Percentiles rank a stretch among this genome's conserved stretches.
Conservation (phyloP, 257 asterid species). For the Nicotiana knightiana region DNA sequence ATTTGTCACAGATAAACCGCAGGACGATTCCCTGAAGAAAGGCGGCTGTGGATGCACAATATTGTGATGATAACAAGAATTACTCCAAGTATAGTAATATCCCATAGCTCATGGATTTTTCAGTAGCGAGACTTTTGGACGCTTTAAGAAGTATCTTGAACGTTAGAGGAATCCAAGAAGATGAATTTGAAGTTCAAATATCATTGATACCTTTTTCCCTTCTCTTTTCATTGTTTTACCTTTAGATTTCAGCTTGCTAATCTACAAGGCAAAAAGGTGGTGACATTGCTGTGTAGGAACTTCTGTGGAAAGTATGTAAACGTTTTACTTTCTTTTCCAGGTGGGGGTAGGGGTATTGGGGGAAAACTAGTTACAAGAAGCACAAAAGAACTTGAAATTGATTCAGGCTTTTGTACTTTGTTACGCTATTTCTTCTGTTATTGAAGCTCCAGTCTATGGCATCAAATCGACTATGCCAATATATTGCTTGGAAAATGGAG, state of each 20-base stretch:
- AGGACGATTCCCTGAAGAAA: constrained; percentile 48
- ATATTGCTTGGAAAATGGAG: neutral
- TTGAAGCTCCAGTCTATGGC: neutral
- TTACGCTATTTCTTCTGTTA: neutral
- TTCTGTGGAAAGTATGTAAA: neutral
- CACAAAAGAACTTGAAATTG: neutral
- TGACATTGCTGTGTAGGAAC: neutral
- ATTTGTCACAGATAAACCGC: constrained; percentile 50
- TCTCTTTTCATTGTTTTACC: neutral
- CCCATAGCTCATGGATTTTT: neutral
- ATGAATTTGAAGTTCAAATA: neutral
- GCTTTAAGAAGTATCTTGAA: neutral
- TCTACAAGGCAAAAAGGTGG: neutral
- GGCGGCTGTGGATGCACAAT: constrained; percentile 69
- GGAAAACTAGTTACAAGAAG: neutral
- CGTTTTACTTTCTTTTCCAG: neutral
- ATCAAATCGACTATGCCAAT: neutral
- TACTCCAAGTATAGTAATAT: constrained; percentile 15
- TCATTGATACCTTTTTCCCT: neutral
- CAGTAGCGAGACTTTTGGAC: neutral
- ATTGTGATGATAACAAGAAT: constrained; percentile 29
- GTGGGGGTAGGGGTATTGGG: neutral
- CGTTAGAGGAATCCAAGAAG: neutral
- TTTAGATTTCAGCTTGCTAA: constrained; percentile 3
- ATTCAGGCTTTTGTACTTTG: neutral